A percentile compares a stretch with the other conserved stretches of the same genome.
phyloP scores from a whole-genome alignment of 495 filamentous ascomycete genomes.

The Haplographium delicatum region DNA sequence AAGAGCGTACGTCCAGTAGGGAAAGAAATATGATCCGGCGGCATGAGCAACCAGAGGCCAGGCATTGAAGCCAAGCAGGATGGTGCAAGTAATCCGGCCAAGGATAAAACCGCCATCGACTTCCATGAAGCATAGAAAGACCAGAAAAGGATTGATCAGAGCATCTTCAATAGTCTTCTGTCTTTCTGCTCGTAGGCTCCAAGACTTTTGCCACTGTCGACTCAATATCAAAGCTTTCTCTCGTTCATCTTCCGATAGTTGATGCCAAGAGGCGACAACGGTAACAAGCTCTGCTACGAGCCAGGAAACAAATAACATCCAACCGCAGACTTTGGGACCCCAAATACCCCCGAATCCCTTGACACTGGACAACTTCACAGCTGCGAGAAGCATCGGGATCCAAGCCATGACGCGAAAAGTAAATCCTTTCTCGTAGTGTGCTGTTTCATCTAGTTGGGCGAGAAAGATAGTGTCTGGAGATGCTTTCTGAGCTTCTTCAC shows the following conservation, averaged over 20 bases:
- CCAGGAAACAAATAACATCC: neutral
- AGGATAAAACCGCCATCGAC: neutral
- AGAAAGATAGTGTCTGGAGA: conserved; percentile 1
- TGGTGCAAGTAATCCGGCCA: neutral
- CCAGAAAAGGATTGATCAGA: neutral
- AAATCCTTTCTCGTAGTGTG: neutral
- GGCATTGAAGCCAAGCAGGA: conserved; percentile 1
- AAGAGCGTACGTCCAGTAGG: neutral
- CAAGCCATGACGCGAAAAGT: neutral
- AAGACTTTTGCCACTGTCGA: conserved; percentile 1
- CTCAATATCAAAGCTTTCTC: neutral
- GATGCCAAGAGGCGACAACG: neutral
- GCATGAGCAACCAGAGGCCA: neutral
- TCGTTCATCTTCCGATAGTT: neutral
- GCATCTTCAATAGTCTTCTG: neutral
- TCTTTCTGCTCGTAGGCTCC: neutral
- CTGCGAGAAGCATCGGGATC: conserved; percentile 1
- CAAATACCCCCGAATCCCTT: neutral
- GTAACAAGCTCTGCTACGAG: neutral
- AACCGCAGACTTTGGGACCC: conserved; percentile 1
- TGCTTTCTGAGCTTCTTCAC: neutral
- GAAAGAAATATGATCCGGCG: neutral
- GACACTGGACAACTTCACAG: neutral
- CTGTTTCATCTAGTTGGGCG: neutral
- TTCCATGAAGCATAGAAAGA: neutral